Base-by-base conservation (phyloP, 306 rosid genomes). In the Rosa lucieae region DNA sequence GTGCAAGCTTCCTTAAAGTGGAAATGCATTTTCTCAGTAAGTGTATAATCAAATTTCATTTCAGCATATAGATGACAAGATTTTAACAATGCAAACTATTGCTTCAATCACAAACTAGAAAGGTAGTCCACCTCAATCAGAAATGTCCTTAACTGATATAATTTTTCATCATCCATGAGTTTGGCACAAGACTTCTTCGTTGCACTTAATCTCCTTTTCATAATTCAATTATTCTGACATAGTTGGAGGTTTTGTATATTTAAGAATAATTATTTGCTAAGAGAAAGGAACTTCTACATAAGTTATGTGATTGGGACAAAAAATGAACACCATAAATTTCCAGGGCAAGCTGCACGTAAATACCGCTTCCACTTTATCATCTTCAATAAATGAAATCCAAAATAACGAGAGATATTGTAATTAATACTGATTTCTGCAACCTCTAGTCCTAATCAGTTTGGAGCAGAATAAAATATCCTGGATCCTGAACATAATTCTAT, bases 1-100 rank as follows among this genome's bases (percentile, higher is more conserved):
- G 90, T 32, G 92, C 98, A 43, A 93, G 91, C 79, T 88, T 86
- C 92, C 98, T 91, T 73, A 44, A 79, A 81, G 76, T 2, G 21
- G 9, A 72, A 35, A 32, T 26, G 5, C 51, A 11, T 62, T 75
- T n/a, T 58, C 13, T 26, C 47, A 68, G 62, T 23, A n/a, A 47
- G 32, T 42, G 15, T 39, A 5, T 21, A 10, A 40, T 42, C 32
- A n/a, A 13, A 42, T 68, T 2, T 17, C 11, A 1, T 2, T 32
- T 29, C 68, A 67, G 46, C 56, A 18, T n/a, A 18, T 18, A 74
- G 26, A 67, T 39, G 21, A 66, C 47, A 35, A 53, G 18, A 40
- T 67, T 39, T 40, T 29, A 69, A 21, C 39, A 69, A 10, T 69
- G 35, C 73, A 21, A 43, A 69, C 10, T 5, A 69, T 21, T n/a